These are phyloP conservation scores for Phytophthora idaei DNA, from an alignment of 352 stramenopile species.

Conservation along the genomic window DNA sequence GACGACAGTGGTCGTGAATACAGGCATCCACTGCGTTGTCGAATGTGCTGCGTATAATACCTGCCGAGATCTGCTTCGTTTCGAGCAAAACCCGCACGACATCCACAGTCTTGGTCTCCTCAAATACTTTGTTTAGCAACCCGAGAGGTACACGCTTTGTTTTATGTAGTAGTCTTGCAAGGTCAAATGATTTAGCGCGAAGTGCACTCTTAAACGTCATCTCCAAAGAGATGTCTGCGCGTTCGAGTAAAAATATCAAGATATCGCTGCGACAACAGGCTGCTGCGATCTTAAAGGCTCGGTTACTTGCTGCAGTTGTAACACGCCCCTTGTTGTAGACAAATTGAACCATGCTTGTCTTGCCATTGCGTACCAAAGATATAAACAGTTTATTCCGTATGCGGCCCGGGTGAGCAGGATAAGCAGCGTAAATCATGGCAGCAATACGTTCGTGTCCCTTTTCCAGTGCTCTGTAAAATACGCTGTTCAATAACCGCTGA, in stretches of 20 bases:
- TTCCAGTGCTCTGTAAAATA: not conserved
- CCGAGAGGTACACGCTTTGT: not conserved
- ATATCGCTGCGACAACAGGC: not conserved
- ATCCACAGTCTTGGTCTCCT: not conserved
- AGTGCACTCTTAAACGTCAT: not conserved
- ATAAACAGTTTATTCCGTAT: not conserved
- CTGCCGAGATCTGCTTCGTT: not conserved
- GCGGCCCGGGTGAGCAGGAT: not conserved
- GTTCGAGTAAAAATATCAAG: not conserved
- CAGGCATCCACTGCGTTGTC: not conserved
- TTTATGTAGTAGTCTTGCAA: not conserved
- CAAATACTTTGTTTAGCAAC: not conserved
- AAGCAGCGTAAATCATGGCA: not conserved
- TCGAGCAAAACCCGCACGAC: not conserved
- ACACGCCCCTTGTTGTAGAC: not conserved
- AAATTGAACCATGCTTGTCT: not conserved
- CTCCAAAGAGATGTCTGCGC: not conserved
- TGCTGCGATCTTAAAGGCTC: not conserved
- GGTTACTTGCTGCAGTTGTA: not conserved
- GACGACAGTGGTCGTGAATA: not conserved
- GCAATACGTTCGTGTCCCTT: not conserved
- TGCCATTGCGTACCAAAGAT: not conserved
- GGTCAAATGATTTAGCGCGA: not conserved
- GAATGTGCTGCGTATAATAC: not conserved
- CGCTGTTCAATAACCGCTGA: not conserved